Evolutionary conservation across 257 asterid species (phyloP).

Genomic region (Solanum rostratum): DNA sequence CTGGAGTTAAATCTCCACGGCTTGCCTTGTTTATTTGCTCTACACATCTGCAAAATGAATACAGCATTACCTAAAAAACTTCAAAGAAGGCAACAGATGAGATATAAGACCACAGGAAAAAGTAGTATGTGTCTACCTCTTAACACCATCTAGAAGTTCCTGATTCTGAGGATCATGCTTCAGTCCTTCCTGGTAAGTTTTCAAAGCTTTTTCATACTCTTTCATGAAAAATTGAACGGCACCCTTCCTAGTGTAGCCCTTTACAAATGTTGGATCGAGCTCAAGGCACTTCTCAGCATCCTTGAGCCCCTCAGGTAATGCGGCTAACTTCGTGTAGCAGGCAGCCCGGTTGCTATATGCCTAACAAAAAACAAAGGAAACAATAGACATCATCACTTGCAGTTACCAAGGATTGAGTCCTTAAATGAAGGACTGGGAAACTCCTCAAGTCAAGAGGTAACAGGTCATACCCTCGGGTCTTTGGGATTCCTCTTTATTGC

Average conservation of each 20-base stretch:
- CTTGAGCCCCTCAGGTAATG: conserved; percentile 73
- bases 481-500: conserved; percentile 73
- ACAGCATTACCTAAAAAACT: conserved; percentile 6
- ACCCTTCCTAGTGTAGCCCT: conserved; percentile 68
- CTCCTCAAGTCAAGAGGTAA: not conserved
- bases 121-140: conserved; percentile 33
- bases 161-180: conserved; percentile 70
- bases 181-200: conserved; percentile 73
- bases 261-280: conserved; percentile 53
- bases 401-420: not conserved
- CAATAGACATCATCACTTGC: not conserved
- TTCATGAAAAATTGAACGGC: conserved; percentile 70
- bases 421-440: not conserved
- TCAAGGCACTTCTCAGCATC: conserved; percentile 79
- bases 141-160: conserved; percentile 75
- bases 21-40: conserved; percentile 78
- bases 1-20: conserved; percentile 89
- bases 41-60: conserved; percentile 47
- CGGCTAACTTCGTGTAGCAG: conserved; percentile 64
- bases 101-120: not conserved
- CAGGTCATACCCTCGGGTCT: conserved; percentile 46
- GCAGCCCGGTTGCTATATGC: conserved; percentile 79
- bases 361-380: conserved; percentile 17
- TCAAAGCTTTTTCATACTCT: conserved; percentile 61
- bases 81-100: not conserved